Percentiles rank a stretch among this genome's conserved stretches.
These are phyloP conservation scores for Vitis hybrid DNA, from an alignment of 177 flowering plant genomes.

Conservation along the genomic window DNA sequence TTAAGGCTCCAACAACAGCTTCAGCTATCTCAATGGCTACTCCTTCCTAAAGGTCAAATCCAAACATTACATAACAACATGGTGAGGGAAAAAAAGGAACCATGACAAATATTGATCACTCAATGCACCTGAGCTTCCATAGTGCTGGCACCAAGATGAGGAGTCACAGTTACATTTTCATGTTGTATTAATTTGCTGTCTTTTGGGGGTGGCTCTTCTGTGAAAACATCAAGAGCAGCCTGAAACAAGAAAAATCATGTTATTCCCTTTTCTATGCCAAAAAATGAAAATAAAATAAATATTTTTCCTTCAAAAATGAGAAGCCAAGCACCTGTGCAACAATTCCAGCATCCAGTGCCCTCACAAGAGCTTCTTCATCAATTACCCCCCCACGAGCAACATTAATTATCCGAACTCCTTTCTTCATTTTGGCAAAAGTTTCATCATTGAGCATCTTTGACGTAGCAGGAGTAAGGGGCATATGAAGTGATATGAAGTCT, in stretches of 20 bases:
- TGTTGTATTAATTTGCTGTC: conserved; percentile 71
- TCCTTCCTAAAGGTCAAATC: conserved; percentile 57
- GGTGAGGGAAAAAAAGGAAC: background rate
- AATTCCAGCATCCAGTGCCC: conserved; percentile 79
- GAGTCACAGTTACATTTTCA: conserved; percentile 83
- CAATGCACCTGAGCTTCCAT: conserved; percentile 73
- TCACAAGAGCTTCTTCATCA: conserved; percentile 89
- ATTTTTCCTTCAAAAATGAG: background rate
- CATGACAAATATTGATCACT: background rate
- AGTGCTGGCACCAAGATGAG: conserved; percentile 97
- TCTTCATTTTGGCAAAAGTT: conserved; percentile 88
- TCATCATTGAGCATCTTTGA: conserved; percentile 83
- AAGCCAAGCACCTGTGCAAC: conserved; percentile 73
- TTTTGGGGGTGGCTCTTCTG: conserved; percentile 75
- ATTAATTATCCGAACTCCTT: conserved; percentile 82
- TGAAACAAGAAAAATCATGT: conserved; percentile 20
- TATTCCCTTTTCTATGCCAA: background rate
- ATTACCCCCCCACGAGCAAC: conserved; percentile 98
- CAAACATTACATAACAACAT: background rate
- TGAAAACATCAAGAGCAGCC: conserved; percentile 98
- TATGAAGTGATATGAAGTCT: conserved; percentile 88
- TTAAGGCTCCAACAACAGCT: conserved; percentile 79
- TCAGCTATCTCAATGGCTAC: conserved; percentile 86
- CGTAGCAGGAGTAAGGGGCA: conserved; percentile 91
- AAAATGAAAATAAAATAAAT: background rate